Evolutionary conservation across 1,284 basidiomycete genomes (phyloP), one percentile per base, ranked within the genome.

Genomic region (Singerocomus rubriflavus): DNA sequence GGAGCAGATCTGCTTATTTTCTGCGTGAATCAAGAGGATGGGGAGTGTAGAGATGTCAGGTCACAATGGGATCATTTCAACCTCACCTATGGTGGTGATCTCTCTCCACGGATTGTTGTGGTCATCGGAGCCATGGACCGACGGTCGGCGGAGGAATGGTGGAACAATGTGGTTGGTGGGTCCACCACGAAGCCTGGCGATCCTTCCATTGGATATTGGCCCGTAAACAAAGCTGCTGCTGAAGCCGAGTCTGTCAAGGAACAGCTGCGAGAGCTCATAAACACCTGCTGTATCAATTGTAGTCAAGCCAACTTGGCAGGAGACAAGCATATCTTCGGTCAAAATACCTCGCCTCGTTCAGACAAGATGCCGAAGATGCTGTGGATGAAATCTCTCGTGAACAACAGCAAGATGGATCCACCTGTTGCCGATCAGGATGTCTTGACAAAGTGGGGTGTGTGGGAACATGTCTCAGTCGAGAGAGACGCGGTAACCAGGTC

Each of bases 21-120:
- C 37, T 67, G 58, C 42, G 53, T 54, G 37, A 35, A 50, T 25
- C 59, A 57, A 45, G 41, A 41, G 13, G 21, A 4, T 6, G 41
- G 21, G n/a, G 58, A 41, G 5, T 45, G 14, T 27, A 21, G 10
- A 29, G 43, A 52, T 13, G 48, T 62, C 38, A 60, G 32, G 49
- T 34, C 13, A 6, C 51, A 67, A 54, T 64, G 61, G 65, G 56
- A 62, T 13, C 36, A 60, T 49, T 63, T 63, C 50, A 52, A 62
- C 17, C 6, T 46, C 38, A 54, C 51, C 17, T 67, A 65, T 13
- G 55, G 63, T 1, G 63, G 61, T 14, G 64, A 65, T 6, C 53
- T 63, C 37, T 59, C 62, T 3, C 65, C 62, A 26, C 65, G 57
- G 17, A 53, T 65, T 13, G 54, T 65, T 13, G 14, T 67, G 14